A percentile compares a stretch with the other conserved stretches of the same genome.
These are phyloP conservation scores for Cucurbita ficifolia DNA, from an alignment of 306 rosid species.

Conservation along the genomic window DNA sequence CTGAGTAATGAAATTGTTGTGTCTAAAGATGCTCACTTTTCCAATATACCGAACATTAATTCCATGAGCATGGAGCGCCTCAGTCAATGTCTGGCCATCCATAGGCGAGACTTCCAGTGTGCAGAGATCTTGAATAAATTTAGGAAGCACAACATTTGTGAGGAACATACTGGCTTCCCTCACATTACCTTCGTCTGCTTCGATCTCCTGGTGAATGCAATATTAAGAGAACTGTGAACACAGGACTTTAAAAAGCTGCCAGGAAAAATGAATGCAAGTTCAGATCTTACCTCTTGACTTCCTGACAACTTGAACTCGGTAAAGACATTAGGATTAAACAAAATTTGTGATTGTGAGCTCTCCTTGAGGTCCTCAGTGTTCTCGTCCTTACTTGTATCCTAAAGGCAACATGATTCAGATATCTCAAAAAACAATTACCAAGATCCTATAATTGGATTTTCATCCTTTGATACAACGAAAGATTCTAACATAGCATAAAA, in stretches of 20 bases:
- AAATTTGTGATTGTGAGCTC: conserved; percentile 22
- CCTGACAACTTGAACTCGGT: conserved; percentile 90
- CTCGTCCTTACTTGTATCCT: conserved; percentile 43
- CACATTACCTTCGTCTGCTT: conserved; percentile 76
- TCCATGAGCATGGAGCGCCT: conserved; percentile 98
- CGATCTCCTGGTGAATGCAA: conserved; percentile 52
- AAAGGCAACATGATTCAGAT: conserved; percentile 8
- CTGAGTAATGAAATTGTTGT: not conserved
- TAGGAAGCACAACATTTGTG: conserved; percentile 70
- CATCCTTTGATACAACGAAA: not conserved
- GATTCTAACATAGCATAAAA: not conserved
- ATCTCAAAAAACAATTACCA: not conserved
- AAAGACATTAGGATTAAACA: conserved; percentile 84
- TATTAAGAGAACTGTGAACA: conserved; percentile 10
- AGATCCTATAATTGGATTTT: not conserved
- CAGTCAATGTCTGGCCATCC: conserved; percentile 97
- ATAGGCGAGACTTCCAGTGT: conserved; percentile 97
- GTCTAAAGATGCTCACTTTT: conserved; percentile 34
- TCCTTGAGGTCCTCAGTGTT: conserved; percentile 34
- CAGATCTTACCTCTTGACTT: conserved; percentile 37
- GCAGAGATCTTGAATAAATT: conserved; percentile 92
- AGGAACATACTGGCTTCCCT: conserved; percentile 71
- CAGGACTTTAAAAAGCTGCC: not conserved
- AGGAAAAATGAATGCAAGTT: not conserved
- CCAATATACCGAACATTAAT: conserved; percentile 93